phyloP scores from a whole-genome alignment of 2,329 filamentous ascomycete genomes.

The Magnaporthales sp. region DNA sequence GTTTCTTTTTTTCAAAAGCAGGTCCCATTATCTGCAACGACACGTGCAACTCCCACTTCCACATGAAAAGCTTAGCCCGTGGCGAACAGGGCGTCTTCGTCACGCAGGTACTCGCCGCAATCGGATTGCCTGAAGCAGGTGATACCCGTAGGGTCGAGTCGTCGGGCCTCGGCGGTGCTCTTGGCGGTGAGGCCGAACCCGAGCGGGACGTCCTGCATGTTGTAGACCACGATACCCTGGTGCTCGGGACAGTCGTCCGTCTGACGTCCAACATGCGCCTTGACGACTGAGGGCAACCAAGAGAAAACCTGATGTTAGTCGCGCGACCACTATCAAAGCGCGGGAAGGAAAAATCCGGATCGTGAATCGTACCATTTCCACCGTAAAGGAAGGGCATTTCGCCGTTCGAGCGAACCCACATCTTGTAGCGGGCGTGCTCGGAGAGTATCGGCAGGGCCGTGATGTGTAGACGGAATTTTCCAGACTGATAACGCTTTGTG shows the following conservation, averaged over 20 bases:
- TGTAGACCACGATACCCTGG: conserved; percentile 80
- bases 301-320: neutral
- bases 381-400: conserved; percentile 98
- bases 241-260: conserved; percentile 91
- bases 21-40: neutral
- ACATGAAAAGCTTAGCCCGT: conserved; percentile 28
- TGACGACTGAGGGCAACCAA: conserved; percentile 42
- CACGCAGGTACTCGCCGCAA: conserved; percentile 87
- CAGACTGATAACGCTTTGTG: conserved; percentile 44
- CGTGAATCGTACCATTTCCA: conserved; percentile 44
- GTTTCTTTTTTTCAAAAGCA: neutral
- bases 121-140: conserved; percentile 88
- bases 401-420: conserved; percentile 94
- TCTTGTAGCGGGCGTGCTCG: conserved; percentile 88
- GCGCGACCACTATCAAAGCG: neutral
- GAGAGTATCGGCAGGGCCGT: conserved; percentile 81
- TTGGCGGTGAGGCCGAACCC: conserved; percentile 91
- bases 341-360: conserved; percentile 1
- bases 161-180: conserved; percentile 72
- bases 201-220: conserved; percentile 87
- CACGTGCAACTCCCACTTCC: no score
- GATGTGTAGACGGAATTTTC: conserved; percentile 91
- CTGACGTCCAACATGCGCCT: conserved; percentile 65
- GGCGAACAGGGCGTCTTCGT: conserved; percentile 61
- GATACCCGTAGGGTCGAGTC: conserved; percentile 83